phyloP scores from a whole-genome alignment of 176 grass and related monocot species.

The Bothriochloa decipiens region DNA sequence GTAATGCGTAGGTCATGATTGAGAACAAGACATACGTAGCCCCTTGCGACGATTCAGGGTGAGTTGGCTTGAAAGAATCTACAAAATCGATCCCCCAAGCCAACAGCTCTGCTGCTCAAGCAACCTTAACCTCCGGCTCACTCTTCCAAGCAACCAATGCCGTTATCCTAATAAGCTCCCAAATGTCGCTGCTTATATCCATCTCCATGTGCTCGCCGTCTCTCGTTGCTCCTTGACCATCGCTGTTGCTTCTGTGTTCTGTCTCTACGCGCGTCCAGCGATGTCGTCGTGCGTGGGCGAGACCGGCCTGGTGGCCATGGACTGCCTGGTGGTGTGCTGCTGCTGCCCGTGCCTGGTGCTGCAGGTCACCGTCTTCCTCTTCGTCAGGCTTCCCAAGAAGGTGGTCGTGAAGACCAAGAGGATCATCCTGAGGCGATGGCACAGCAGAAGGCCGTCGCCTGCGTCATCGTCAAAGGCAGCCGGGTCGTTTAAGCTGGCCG shows the following conservation, averaged over 20 bases:
- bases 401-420: slow-evolving; percentile 68
- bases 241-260: neutral
- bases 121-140: slow-evolving; percentile 41
- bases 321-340: slow-evolving; percentile 86
- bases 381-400: slow-evolving; percentile 65
- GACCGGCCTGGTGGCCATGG: slow-evolving; percentile 66
- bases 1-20: slow-evolving; percentile 44
- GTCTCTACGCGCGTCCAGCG: neutral
- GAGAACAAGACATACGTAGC: slow-evolving; percentile 40
- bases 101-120: slow-evolving; percentile 57
- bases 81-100: slow-evolving; percentile 55
- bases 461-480: neutral
- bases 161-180: slow-evolving; percentile 35
- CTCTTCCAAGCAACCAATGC: slow-evolving; percentile 53
- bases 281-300: slow-evolving; percentile 51
- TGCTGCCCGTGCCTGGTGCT: slow-evolving; percentile 84
- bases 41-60: slow-evolving; percentile 14
- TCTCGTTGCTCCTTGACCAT: neutral
- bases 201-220: slow-evolving; percentile 29
- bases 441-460: slow-evolving; percentile 5
- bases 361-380: slow-evolving; percentile 90
- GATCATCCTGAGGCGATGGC: slow-evolving; percentile 68
- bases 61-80: slow-evolving; percentile 68
- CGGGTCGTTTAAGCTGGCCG: slow-evolving; percentile 22
- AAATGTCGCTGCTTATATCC: neutral